Evolutionary conservation across 345 rosid species (phyloP).

Genomic region (Odontarrhena argentea): DNA sequence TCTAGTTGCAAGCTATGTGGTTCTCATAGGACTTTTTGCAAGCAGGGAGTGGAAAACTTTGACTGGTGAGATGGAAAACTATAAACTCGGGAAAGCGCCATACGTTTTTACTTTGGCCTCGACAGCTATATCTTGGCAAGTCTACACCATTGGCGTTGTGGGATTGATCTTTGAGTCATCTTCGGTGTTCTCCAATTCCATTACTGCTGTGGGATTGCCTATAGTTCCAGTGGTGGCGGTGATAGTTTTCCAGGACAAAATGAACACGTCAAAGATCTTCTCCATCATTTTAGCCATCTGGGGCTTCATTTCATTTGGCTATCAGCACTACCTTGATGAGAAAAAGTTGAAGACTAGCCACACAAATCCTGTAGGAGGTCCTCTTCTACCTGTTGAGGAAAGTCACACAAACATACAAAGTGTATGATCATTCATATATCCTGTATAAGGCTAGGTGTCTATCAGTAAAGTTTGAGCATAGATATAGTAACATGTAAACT

Average conservation of each 20-base stretch:
- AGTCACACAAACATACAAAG: constrained; percentile 19
- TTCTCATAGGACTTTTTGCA: constrained; percentile 51
- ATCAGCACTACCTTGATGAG: constrained; percentile 63
- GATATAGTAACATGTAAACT: not conserved
- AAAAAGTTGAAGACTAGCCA: constrained; percentile 19
- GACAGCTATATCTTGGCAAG: constrained; percentile 52
- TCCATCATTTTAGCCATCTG: constrained; percentile 59
- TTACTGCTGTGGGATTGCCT: constrained; percentile 53
- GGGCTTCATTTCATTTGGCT: constrained; percentile 59
- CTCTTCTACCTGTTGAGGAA: constrained; percentile 27
- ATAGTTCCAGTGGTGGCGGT: constrained; percentile 61
- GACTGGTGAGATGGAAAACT: constrained; percentile 50
- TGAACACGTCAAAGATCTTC: constrained; percentile 55
- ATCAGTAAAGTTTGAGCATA: constrained; percentile 1
- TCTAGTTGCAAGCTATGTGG: constrained; percentile 41
- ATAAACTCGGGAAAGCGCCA: constrained; percentile 46
- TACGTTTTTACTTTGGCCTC: constrained; percentile 55
- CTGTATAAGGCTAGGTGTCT: not conserved
- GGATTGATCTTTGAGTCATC: constrained; percentile 67
- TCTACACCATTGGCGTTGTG: constrained; percentile 46
- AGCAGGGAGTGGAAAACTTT: constrained; percentile 60
- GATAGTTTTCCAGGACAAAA: constrained; percentile 51
- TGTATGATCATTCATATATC: not conserved
- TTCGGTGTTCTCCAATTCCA: constrained; percentile 55
- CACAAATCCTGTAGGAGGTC: constrained; percentile 15